Base-by-base conservation (phyloP, 345 rosid genomes). In the Draba incana region DNA sequence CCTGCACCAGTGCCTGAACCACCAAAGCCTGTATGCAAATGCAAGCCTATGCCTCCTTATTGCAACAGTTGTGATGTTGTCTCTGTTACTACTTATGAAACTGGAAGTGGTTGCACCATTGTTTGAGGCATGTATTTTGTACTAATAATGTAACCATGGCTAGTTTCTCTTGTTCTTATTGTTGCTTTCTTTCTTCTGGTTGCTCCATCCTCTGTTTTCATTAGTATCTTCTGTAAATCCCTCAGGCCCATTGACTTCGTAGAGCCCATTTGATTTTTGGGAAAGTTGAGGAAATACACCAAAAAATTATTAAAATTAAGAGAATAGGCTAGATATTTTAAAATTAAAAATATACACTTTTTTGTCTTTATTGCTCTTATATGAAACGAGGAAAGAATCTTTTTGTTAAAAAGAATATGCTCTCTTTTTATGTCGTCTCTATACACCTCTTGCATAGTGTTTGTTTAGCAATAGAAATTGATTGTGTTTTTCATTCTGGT, bases 81-180 rank as follows among this genome's bases (percentile, higher is more conserved):
- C 20, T 56, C 70, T 41, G 69, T 75, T 55, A 75, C 59, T 41
- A 68, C 75, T 1, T 68, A 68, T 62, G 79, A 75, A 63, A 69
- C 42, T 68, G 66, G 79, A 53, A 69, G 79, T n/a, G 79, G 75
- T 14, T 75, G 79, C 70, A 69, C 48, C 42, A 75, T 75, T 56
- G 42, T 75, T 33, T 75, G 20, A 75, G 66, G 23, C 49, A 0
- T 74, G 63, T 66, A 3, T 42, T 3, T 49, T 10, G 10, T 45
- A 8, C 1, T 10, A 35, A 20, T 20, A 23, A 52, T 44, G 38
- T 66, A 53, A 24, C 27, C 44, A 74, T 20, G 57, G 66, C 51
- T 43, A 27, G 2, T 43, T 31, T 51, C 52, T 66, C 28, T 41
- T 4, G 30, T 12, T 16, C 6, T 6, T 35, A 33, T 33, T 33